Percentiles rank a stretch among this genome's conserved stretches.
phyloP scores from a whole-genome alignment of 345 rosid genomes.

The Hibiscus trionum region DNA sequence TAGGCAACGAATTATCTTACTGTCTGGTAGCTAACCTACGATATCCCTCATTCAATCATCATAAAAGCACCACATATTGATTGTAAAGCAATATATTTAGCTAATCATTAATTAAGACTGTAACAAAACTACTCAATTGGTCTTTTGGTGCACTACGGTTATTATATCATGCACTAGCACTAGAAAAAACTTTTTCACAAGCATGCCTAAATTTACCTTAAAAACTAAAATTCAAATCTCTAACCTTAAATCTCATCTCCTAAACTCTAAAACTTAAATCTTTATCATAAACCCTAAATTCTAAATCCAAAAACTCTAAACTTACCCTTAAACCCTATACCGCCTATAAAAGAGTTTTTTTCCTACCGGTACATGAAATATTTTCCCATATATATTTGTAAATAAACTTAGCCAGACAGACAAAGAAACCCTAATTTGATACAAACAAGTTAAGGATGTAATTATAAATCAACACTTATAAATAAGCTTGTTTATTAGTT shows the following conservation, averaged over 20 bases:
- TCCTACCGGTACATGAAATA: too few species aligned
- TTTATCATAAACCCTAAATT: too few species aligned
- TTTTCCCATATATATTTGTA: neutral
- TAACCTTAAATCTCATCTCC: too few species aligned
- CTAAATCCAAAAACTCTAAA: too few species aligned
- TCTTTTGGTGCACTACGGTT: too few species aligned
- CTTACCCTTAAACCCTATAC: too few species aligned
- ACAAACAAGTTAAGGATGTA: neutral
- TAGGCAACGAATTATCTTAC: constrained; percentile 7
- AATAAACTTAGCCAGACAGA: neutral
- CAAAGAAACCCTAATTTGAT: neutral
- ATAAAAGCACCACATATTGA: neutral
- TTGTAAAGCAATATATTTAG: neutral
- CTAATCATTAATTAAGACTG: neutral
- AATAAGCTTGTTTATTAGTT: neutral
- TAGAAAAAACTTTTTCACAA: too few species aligned
- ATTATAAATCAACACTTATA: neutral
- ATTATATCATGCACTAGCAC: too few species aligned
- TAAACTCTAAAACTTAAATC: too few species aligned
- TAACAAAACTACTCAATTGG: neutral
- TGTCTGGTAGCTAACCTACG: neutral
- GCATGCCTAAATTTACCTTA: too few species aligned
- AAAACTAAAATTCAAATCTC: too few species aligned
- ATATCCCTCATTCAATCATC: neutral
- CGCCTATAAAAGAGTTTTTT: too few species aligned